These are phyloP conservation scores for Abelmoschus esculentus DNA, from an alignment of 345 rosid genomes.

Conservation along the genomic window DNA sequence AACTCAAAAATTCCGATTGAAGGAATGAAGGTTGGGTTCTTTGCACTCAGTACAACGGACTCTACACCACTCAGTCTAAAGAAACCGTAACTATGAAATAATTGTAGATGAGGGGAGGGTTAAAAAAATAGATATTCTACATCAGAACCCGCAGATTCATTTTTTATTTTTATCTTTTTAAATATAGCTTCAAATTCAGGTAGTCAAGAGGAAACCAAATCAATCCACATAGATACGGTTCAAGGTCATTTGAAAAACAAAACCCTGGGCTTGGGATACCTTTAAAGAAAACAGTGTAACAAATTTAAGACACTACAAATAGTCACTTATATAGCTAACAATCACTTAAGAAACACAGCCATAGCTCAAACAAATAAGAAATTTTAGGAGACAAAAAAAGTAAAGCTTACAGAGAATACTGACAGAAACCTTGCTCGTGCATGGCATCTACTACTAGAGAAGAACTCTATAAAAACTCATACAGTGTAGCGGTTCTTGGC, in stretches of 20 bases:
- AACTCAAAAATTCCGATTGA: too few relatives aligned
- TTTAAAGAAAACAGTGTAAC: background rate
- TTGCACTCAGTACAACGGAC: too few relatives aligned
- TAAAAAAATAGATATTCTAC: too few relatives aligned
- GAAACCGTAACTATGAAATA: too few relatives aligned
- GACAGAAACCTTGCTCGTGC: background rate
- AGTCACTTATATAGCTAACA: background rate
- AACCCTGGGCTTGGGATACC: background rate
- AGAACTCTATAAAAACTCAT: slow-evolving; percentile 24
- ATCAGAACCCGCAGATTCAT: too few relatives aligned
- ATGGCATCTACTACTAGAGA: background rate
- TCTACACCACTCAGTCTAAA: too few relatives aligned
- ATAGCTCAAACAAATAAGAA: background rate
- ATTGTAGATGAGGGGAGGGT: too few relatives aligned
- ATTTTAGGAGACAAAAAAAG: background rate
- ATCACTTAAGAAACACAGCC: background rate
- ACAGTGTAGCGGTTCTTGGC: slow-evolving; percentile 57
- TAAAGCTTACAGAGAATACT: background rate
- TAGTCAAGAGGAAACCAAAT: too few relatives aligned
- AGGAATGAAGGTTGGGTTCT: too few relatives aligned
- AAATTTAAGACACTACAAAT: too few relatives aligned
- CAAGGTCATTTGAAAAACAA: background rate
- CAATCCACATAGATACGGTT: background rate
- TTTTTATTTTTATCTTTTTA: too few relatives aligned
- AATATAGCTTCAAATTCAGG: too few relatives aligned